Evolutionary conservation across 225 moss, liverwort and hornwort species (phyloP).

Genomic region (Pseudoscleropodium purum): DNA sequence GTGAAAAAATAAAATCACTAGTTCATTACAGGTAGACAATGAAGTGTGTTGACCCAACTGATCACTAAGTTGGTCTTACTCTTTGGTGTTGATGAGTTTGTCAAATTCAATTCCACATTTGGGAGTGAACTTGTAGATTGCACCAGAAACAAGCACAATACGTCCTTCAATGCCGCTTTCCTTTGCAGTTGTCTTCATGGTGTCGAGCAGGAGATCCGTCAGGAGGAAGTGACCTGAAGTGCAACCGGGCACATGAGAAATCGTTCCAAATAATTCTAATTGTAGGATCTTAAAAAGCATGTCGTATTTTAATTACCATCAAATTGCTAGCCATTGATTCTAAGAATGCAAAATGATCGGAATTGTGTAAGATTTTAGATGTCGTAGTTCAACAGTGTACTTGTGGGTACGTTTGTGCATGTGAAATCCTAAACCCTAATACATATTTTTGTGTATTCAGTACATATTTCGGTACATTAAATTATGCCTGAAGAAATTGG

Average conservation of each 20-base stretch:
- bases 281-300: too few relatives aligned
- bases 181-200: conserved; percentile 18
- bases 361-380: not conserved
- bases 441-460: not conserved
- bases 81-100: conserved; percentile 20
- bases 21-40: not conserved
- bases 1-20: not conserved
- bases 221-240: conserved; percentile 23
- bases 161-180: conserved; percentile 22
- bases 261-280: not conserved
- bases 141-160: conserved; percentile 30
- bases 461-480: not conserved
- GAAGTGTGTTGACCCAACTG: not conserved
- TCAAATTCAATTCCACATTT: conserved; percentile 24
- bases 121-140: conserved; percentile 4
- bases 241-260: not conserved
- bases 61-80: not conserved
- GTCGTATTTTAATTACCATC: not conserved
- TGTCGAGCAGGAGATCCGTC: conserved; percentile 13
- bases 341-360: not conserved
- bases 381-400: not conserved
- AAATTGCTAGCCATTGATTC: not conserved
- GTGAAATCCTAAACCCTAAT: too few relatives aligned
- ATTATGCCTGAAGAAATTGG: not conserved
- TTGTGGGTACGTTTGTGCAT: not conserved